Conservation (phyloP, 2,329 filamentous ascomycete species). For the Ophiostoma piceae region DNA sequence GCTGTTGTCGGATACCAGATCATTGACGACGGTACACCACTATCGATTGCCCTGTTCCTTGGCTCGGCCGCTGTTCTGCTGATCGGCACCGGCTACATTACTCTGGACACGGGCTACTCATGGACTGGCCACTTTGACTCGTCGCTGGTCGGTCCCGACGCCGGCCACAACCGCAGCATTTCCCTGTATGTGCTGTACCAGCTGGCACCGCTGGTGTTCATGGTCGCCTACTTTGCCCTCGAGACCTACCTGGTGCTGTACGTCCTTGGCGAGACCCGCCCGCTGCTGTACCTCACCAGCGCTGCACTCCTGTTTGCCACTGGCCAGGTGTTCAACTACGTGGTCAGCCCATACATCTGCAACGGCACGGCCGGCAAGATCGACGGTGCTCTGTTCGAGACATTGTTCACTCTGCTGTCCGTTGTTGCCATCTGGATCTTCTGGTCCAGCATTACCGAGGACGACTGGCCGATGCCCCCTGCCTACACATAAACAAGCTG, state of each 20-base stretch:
- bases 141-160: slow-evolving; percentile 49
- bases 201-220: slow-evolving; percentile 78
- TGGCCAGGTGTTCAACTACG: slow-evolving; percentile 94
- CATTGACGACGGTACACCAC: slow-evolving; percentile 82
- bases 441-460: slow-evolving; percentile 98
- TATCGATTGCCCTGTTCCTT: slow-evolving; percentile 72
- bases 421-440: slow-evolving; percentile 87
- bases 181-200: slow-evolving; percentile 93
- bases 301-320: slow-evolving; percentile 81
- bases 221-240: slow-evolving; percentile 81
- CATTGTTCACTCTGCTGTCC: slow-evolving; percentile 80
- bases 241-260: slow-evolving; percentile 78
- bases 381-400: slow-evolving; percentile 88
- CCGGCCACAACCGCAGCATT: slow-evolving; percentile 63
- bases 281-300: slow-evolving; percentile 79
- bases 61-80: slow-evolving; percentile 68
- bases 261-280: slow-evolving; percentile 79
- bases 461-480: slow-evolving; percentile 76
- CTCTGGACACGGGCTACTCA: slow-evolving; percentile 81
- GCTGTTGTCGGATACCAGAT: slow-evolving; percentile 89
- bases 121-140: slow-evolving; percentile 76
- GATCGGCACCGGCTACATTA: slow-evolving; percentile 90
- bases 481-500: slow-evolving; percentile 29
- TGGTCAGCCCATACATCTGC: slow-evolving; percentile 87
- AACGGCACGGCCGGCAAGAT: slow-evolving; percentile 76